Evolutionary conservation across 1,284 basidiomycete genomes (phyloP), one percentile per base, ranked within the genome.

Genomic region (Afroboletus lepidellus): DNA sequence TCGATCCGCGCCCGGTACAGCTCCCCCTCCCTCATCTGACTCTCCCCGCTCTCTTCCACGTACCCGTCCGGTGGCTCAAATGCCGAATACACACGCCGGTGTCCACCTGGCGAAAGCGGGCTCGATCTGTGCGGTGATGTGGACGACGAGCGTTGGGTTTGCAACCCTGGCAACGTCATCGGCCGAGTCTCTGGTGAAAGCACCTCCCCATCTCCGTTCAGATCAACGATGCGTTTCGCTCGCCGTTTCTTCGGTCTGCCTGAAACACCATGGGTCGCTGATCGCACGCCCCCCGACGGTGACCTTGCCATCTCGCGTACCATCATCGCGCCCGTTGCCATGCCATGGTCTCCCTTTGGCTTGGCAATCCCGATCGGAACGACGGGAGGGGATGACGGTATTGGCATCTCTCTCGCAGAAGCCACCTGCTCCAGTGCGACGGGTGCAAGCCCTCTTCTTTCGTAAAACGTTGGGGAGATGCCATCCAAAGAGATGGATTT

Each of bases 1-100:
- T 94, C 92, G 56, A 94, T 90, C 61, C 79, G 78, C 54, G 81
- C 80, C 41, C 92, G 77, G 65, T 89, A 90, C 41, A 82, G 77
- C 52, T 90, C 89, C 15, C 79, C 86, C 57, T 81, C 69, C 32
- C 60, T 62, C 37, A 59, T 64, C 50, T 64, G 67, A 3, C 60
- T 64, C 43, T 72, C 52, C 16, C 21, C 46, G 12, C 34, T 34
- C 15, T 21, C 46, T 43, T 56, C 38, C 41, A 41, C 41, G 12
- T n/a, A 41, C 16, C 24, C 16, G 15, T 27, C 63, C 30, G 78
- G 69, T 4, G 78, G 77, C 61, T 90, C 87, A 63, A 80, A 88
- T 46, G 79, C 74, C 8, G 85, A 64, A 27, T 59, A 56, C n/a
- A 47, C 48, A 0, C 63, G 57, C 43, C 48, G 53, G 46, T 63